These are phyloP conservation scores for Aspergillus diversus DNA, from an alignment of 495 filamentous ascomycete species.

Conservation along the genomic window DNA sequence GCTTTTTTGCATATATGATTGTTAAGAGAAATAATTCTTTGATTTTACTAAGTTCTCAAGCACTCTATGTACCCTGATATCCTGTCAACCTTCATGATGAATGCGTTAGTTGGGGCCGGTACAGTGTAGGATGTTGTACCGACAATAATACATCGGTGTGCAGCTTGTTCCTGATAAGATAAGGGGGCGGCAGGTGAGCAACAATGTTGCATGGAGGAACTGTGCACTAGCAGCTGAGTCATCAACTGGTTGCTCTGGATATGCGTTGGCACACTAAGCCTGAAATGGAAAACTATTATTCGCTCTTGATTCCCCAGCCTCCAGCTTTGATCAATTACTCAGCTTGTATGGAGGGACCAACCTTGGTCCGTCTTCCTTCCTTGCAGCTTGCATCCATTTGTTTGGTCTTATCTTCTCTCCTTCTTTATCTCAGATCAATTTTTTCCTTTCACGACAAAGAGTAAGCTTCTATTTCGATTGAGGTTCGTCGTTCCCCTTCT, in stretches of 20 bases:
- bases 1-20: no score
- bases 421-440: slow-evolving; percentile 21
- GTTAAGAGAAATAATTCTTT: no score
- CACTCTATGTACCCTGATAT: background rate
- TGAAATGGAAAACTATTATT: slow-evolving; percentile 46
- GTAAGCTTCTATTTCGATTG: slow-evolving; percentile 19
- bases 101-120: no score
- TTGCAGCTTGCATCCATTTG: slow-evolving; percentile 19
- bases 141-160: background rate
- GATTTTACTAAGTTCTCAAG: no score
- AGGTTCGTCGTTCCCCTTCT: slow-evolving; percentile 4
- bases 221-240: slow-evolving; percentile 23
- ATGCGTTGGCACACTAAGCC: slow-evolving; percentile 47
- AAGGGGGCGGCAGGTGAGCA: background rate
- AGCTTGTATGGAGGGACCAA: background rate
- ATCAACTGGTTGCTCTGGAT: slow-evolving; percentile 47
- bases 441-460: slow-evolving; percentile 17
- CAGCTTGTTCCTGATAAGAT: slow-evolving; percentile 24
- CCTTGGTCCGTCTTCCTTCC: slow-evolving; percentile 15
- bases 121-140: no score
- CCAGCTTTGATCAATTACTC: slow-evolving; percentile 17
- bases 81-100: background rate
- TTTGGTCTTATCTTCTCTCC: slow-evolving; percentile 6
- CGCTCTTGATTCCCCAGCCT: slow-evolving; percentile 30
- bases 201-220: slow-evolving; percentile 37